Evolutionary conservation across 164 flowering plant species (phyloP).

Genomic region (Platanus orientalis): DNA sequence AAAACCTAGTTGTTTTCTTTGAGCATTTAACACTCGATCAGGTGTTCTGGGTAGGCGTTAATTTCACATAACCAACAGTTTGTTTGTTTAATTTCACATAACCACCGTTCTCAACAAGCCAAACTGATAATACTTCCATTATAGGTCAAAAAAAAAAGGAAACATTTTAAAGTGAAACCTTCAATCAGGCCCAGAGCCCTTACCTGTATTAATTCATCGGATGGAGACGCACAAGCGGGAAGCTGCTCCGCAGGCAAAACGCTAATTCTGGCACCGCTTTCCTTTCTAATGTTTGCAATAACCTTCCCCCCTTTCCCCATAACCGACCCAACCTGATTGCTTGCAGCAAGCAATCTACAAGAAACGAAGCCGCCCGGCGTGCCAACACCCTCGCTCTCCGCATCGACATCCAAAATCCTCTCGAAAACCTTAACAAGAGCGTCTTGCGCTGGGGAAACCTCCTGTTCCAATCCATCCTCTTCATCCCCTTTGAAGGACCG

Average conservation of each 20-base stretch:
- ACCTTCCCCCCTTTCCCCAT: constrained; percentile 83
- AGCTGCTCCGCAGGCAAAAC: constrained; percentile 46
- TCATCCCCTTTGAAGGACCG: constrained; percentile 15
- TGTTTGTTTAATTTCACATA: too few relatives aligned
- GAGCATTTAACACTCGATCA: too few relatives aligned
- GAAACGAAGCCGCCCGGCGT: constrained; percentile 37
- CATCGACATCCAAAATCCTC: constrained; percentile 59
- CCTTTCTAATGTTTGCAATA: constrained; percentile 65
- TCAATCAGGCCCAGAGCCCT: too few relatives aligned
- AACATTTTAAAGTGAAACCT: too few relatives aligned
- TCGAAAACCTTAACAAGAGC: constrained; percentile 67
- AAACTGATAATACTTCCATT: too few relatives aligned
- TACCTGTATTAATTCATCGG: constrained; percentile 77
- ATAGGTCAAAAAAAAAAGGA: too few relatives aligned
- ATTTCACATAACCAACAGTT: too few relatives aligned
- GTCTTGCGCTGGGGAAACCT: constrained; percentile 57
- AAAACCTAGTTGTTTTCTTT: too few relatives aligned
- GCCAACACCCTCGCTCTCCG: constrained; percentile 36
- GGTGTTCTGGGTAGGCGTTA: too few relatives aligned
- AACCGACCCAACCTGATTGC: constrained; percentile 52
- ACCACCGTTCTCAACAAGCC: too few relatives aligned
- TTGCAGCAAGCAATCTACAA: constrained; percentile 59
- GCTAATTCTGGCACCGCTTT: constrained; percentile 56
- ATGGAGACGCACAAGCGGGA: constrained; percentile 43
- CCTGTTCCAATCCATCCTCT: constrained; percentile 12